Base-by-base conservation (phyloP, 352 stramenopile genomes). In the Phytopythium oedochilum region DNA sequence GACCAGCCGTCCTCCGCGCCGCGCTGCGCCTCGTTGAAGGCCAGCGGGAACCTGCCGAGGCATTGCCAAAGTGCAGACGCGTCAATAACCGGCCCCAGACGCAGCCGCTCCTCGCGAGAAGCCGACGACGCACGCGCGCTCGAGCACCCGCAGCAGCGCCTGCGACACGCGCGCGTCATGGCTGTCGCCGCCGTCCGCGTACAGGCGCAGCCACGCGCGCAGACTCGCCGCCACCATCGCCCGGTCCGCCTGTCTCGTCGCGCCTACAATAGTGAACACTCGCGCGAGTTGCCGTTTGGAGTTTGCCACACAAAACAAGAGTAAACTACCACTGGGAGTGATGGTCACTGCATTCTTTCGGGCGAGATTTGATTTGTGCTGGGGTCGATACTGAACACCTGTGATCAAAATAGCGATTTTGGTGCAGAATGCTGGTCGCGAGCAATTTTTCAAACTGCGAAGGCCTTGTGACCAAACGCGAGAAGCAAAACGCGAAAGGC, bases 141-240 rank as follows among this genome's bases (percentile, higher is more conserved):
- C 32, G 5, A 74, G 29, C 15, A 74, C 26, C 10, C 62, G 57
- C 25, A 52, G 26, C 11, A 60, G 51, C 0, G 62, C 53, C 10
- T 15, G 5, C 7, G 57, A 22, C 23, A 51, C 61, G 1, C 34
- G 22, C 32, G 64, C 48, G 14, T 53, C 46, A 9, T 36, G 3
- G 10, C 5, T n/a, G 14, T n/a, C 36, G 11, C 5, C 4, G 3
- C 57, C 8, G 7, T 17, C 38, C 0, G 53, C 57, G 46, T 81
- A 81, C 28, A 76, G 58, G 38, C 36, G 25, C 47, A 70, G 34
- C 69, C 71, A 81, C 5, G 39, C 59, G 57, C 59, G 45, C 34
- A 78, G 59, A 46, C 75, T 86, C 48, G 66, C 20, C 28, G 63
- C 56, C n/a, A 9, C 18, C 23, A 18, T 46, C 23, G 20, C 9